These are phyloP conservation scores for Guadua angustifolia DNA, from an alignment of 176 grass and related monocot species.

Conservation along the genomic window DNA sequence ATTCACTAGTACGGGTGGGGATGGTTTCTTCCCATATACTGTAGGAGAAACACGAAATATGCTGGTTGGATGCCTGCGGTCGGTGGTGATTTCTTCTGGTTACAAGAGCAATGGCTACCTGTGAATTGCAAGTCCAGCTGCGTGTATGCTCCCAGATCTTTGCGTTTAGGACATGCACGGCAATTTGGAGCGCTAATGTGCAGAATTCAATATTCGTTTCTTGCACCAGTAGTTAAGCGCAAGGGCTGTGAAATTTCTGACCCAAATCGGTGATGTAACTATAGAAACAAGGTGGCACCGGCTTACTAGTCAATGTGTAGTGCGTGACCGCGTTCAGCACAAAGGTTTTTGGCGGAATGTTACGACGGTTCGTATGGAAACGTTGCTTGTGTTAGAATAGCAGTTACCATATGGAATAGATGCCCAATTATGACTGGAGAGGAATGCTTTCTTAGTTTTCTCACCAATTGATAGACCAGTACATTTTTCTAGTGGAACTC, in stretches of 20 bases:
- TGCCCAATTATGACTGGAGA: neutral
- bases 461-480: neutral
- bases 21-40: neutral
- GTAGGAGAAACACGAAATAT: constrained; percentile 14
- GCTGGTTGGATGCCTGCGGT: neutral
- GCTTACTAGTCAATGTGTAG: neutral
- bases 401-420: neutral
- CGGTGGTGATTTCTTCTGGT: neutral
- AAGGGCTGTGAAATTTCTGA: neutral
- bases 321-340: neutral
- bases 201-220: neutral
- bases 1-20: constrained; percentile 6
- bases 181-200: constrained; percentile 5
- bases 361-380: neutral
- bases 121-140: neutral
- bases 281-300: neutral
- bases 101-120: neutral
- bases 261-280: neutral
- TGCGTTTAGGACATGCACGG: neutral
- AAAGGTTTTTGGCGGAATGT: neutral
- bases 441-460: neutral
- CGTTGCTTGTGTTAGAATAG: neutral
- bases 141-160: constrained; percentile 30
- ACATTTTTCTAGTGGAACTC: constrained; percentile 20
- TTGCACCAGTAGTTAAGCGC: neutral